Conservation (phyloP, 2,329 filamentous ascomycete genomes). For the Aspergillus neoniger region DNA sequence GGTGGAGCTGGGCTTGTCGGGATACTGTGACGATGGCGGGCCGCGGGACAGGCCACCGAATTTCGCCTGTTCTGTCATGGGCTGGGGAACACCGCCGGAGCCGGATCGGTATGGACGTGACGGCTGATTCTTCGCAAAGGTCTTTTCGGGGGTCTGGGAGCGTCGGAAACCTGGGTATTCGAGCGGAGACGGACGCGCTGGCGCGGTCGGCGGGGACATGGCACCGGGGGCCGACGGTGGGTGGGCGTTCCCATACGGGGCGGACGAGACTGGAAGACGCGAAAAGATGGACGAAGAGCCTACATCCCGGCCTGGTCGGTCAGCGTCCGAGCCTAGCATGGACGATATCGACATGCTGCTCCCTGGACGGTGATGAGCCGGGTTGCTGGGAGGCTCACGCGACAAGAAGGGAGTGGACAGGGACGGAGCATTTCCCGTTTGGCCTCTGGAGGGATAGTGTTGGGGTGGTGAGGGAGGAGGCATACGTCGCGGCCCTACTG, state of each 20-base stretch:
- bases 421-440: constrained; percentile 43
- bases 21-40: constrained; percentile 35
- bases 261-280: constrained; percentile 43
- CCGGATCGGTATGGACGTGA: constrained; percentile 40
- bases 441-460: constrained; percentile 46
- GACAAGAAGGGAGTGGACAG: constrained; percentile 44
- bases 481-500: constrained; percentile 49
- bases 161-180: constrained; percentile 66
- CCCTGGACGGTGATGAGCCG: constrained; percentile 58
- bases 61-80: constrained; percentile 34
- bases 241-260: constrained; percentile 35
- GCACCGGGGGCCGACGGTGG: constrained; percentile 36
- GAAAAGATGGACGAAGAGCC: constrained; percentile 50
- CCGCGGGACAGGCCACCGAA: constrained; percentile 35
- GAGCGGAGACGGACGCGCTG: constrained; percentile 48
- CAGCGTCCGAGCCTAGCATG: constrained; percentile 61
- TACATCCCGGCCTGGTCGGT: constrained; percentile 50
- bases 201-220: constrained; percentile 48
- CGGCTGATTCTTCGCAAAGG: constrained; percentile 52
- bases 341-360: constrained; percentile 75
- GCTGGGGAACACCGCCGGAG: constrained; percentile 35
- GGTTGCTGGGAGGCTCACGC: constrained; percentile 58
- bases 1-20: constrained; percentile 37
- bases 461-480: constrained; percentile 55
- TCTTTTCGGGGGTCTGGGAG: constrained; percentile 73